phyloP scores from a whole-genome alignment of 768 basidiomycete species.

The Kwoniella heveanensis region DNA sequence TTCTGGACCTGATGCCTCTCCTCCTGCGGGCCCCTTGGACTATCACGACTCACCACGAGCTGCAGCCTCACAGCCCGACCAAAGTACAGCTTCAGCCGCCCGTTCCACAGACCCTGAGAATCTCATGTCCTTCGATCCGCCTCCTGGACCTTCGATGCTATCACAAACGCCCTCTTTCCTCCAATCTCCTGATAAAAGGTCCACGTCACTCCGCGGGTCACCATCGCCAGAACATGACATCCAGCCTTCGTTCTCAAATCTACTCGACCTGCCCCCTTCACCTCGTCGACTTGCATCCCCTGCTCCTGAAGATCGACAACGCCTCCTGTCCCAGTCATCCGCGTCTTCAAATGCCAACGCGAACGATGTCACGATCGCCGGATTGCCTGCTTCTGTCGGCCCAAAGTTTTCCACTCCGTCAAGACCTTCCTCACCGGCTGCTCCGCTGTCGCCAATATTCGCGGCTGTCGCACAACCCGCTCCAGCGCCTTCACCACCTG shows the following conservation, averaged over 20 bases:
- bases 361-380: neutral
- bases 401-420: neutral
- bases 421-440: conserved; percentile 7
- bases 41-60: neutral
- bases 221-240: neutral
- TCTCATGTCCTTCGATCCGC: neutral
- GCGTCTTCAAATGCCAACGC: neutral
- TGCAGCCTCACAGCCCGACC: neutral
- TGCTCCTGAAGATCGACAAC: neutral
- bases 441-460: conserved; percentile 11
- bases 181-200: neutral
- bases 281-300: neutral
- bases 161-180: neutral
- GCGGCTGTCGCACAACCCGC: conserved; percentile 6
- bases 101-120: neutral
- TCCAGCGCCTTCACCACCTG: neutral
- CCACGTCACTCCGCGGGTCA: neutral
- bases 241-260: neutral
- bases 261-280: neutral
- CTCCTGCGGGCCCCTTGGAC: neutral
- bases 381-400: neutral
- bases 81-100: neutral
- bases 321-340: neutral
- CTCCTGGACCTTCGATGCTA: neutral
- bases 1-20: neutral